A percentile compares a stretch with the other conserved stretches of the same genome.
Evolutionary conservation across 306 rosid genomes (phyloP).

Genomic region (Prinsepia uniflora): DNA sequence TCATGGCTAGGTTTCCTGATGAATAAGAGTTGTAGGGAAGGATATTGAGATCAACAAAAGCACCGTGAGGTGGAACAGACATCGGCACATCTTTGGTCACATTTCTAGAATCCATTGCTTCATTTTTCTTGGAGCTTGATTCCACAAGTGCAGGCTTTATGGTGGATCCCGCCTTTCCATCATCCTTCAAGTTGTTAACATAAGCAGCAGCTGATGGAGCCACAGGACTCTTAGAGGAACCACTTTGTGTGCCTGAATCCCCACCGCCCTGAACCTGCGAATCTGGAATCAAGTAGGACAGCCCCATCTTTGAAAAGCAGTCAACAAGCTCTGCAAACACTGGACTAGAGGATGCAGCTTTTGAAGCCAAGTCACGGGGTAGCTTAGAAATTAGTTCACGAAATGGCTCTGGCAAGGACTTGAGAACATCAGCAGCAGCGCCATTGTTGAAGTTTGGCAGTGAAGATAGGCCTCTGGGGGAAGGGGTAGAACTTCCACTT

Average conservation of each 20-base stretch:
- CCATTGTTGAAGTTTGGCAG: slow-evolving; percentile 6
- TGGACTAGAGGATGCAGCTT: slow-evolving; percentile 44
- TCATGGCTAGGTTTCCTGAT: slow-evolving; percentile 7
- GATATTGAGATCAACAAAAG: slow-evolving; percentile 53
- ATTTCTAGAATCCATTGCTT: slow-evolving; percentile 25
- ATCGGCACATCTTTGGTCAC: slow-evolving; percentile 20
- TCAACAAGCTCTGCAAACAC: slow-evolving; percentile 42
- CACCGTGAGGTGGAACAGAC: slow-evolving; percentile 11
- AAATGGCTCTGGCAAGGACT: slow-evolving; percentile 51
- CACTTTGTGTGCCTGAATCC: slow-evolving; percentile 26
- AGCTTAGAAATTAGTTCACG: slow-evolving; percentile 37
- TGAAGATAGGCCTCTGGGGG: slow-evolving; percentile 27
- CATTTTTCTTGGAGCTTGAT: slow-evolving; percentile 28
- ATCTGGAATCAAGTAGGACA: slow-evolving; percentile 26
- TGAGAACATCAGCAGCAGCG: slow-evolving; percentile 37
- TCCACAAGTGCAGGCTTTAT: slow-evolving; percentile 20
- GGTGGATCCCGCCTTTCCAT: slow-evolving; percentile 10
- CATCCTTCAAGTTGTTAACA: slow-evolving; percentile 19
- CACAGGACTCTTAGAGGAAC: slow-evolving; percentile 19
- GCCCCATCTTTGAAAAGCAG: slow-evolving; percentile 34
- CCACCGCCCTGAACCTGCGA: slow-evolving; percentile 29
- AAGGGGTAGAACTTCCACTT: slow-evolving; percentile 56
- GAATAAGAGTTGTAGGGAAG: slow-evolving; percentile 37
- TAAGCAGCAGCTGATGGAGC: slow-evolving; percentile 22
- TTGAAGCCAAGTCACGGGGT: slow-evolving; percentile 36